Percentiles rank a stretch among this genome's conserved stretches.
Conservation (phyloP, 78 protist genomes). For the Tieghemostelium lacteum region DNA sequence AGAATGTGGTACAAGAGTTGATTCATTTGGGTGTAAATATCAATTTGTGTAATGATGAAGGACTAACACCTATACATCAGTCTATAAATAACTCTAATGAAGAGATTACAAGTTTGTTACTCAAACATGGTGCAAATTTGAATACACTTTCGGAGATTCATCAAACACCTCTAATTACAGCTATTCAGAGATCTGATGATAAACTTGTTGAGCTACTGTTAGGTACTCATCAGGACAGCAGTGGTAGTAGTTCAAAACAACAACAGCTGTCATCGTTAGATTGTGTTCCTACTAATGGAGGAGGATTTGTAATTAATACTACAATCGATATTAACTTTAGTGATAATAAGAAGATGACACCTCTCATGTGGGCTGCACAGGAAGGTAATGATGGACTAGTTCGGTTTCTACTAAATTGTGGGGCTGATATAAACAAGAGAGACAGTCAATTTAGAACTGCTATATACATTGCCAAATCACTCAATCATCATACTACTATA, state of each 20-base stretch:
- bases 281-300: background rate
- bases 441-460: slow-evolving; percentile 26
- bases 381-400: slow-evolving; percentile 42
- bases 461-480: slow-evolving; percentile 22
- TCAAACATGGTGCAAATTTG: slow-evolving; percentile 20
- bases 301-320: background rate
- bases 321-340: slow-evolving; percentile 28
- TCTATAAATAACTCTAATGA: slow-evolving; percentile 32
- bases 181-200: slow-evolving; percentile 34
- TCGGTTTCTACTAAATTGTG: slow-evolving; percentile 21
- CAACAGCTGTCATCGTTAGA: background rate
- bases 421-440: slow-evolving; percentile 52
- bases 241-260: background rate
- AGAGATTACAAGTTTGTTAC: slow-evolving; percentile 2
- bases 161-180: slow-evolving; percentile 26
- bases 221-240: background rate
- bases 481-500: background rate
- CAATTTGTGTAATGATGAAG: slow-evolving; percentile 7
- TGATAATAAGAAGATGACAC: slow-evolving; percentile 54
- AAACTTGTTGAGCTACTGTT: slow-evolving; percentile 48
- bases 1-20: slow-evolving; percentile 1
- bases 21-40: slow-evolving; percentile 18
- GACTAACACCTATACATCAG: slow-evolving; percentile 25
- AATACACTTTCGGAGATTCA: slow-evolving; percentile 1
- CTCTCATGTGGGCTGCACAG: slow-evolving; percentile 60